Evolutionary conservation across 495 filamentous ascomycete genomes (phyloP).

Genomic region (Xylaria venustula): DNA sequence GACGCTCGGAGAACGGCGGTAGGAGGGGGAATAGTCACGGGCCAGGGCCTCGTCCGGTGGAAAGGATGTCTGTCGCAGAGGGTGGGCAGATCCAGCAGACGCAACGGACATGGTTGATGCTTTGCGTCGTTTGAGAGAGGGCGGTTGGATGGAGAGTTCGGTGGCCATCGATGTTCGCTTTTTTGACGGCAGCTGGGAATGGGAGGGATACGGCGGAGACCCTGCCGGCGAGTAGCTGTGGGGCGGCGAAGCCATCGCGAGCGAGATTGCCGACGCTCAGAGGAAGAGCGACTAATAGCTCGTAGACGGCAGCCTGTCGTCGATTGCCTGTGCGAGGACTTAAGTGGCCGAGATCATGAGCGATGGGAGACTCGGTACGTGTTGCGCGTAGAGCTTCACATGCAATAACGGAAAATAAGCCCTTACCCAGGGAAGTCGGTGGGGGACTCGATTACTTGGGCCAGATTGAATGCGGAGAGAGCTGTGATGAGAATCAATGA

Average conservation of each 20-base stretch:
- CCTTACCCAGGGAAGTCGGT: no score
- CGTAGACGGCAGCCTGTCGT: neutral
- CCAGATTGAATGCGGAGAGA: no score
- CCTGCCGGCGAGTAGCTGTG: slow-evolving; percentile 42
- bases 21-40: slow-evolving; percentile 36
- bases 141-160: slow-evolving; percentile 35
- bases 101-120: slow-evolving; percentile 52
- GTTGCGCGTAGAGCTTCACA: neutral
- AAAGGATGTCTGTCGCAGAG: slow-evolving; percentile 87
- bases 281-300: neutral
- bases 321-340: neutral
- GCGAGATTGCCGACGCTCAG: neutral
- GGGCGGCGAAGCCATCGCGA: slow-evolving; percentile 63
- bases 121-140: slow-evolving; percentile 63
- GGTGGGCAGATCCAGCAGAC: slow-evolving; percentile 59
- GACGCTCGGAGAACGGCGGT: slow-evolving; percentile 60
- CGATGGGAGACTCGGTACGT: neutral
- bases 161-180: slow-evolving; percentile 56
- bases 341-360: neutral
- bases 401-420: no score
- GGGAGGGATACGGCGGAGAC: slow-evolving; percentile 54
- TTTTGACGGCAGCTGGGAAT: slow-evolving; percentile 50
- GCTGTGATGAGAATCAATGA: no score
- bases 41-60: slow-evolving; percentile 58
- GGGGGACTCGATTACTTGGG: no score